Evolutionary conservation across 2,329 filamentous ascomycete species (phyloP).

Genomic region (Paracamarosporium sp.): DNA sequence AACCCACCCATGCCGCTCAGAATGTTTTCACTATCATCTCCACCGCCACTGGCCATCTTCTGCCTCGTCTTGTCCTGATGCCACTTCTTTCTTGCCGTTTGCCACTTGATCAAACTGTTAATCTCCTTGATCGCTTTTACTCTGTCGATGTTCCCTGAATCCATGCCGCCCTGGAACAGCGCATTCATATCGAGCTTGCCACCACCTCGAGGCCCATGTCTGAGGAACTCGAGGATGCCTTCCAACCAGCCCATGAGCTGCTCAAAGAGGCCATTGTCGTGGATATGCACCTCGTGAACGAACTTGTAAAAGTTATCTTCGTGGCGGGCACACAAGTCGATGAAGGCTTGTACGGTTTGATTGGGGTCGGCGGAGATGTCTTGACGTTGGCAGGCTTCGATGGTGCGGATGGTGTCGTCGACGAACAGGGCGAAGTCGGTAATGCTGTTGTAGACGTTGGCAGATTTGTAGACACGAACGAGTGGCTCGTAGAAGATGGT

Average conservation of each 20-base stretch:
- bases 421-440: slow-evolving; percentile 95
- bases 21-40: slow-evolving; percentile 52
- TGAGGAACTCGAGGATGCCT: slow-evolving; percentile 89
- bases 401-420: slow-evolving; percentile 88
- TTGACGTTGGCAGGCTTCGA: slow-evolving; percentile 70
- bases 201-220: slow-evolving; percentile 77
- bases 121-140: slow-evolving; percentile 79
- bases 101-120: slow-evolving; percentile 87
- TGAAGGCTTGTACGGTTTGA: slow-evolving; percentile 97
- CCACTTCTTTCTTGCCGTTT: slow-evolving; percentile 96
- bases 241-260: slow-evolving; percentile 98
- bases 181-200: slow-evolving; percentile 95
- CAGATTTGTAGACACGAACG: slow-evolving; percentile 96
- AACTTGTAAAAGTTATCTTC: slow-evolving; percentile 99
- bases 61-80: slow-evolving; percentile 96
- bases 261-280: slow-evolving; percentile 95
- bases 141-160: slow-evolving; percentile 72
- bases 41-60: slow-evolving; percentile 93
- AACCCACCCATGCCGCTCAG: slow-evolving; percentile 61
- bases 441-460: slow-evolving; percentile 96
- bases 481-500: slow-evolving; percentile 99
- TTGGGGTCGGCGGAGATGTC: slow-evolving; percentile 96
- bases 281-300: slow-evolving; percentile 94
- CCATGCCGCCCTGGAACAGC: slow-evolving; percentile 80
- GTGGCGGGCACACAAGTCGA: slow-evolving; percentile 92